Conservation (phyloP, 176 grass and related monocot species). For the Avena eriantha region DNA sequence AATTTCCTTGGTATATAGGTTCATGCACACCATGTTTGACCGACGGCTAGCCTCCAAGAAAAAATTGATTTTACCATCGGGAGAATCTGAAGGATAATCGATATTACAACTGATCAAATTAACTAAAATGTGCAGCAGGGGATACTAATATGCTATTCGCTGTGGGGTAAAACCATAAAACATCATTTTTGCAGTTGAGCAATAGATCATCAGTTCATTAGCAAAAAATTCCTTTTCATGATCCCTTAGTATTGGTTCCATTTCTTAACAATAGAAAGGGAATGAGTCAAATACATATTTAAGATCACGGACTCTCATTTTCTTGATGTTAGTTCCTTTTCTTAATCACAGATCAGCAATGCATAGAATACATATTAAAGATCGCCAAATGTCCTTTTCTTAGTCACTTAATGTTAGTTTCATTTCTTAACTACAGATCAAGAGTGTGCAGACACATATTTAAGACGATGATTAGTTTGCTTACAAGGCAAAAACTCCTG, state of each 20-base stretch:
- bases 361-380: constrained; percentile 2
- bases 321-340: constrained; percentile 29
- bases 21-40: constrained; percentile 91
- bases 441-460: constrained; percentile 20
- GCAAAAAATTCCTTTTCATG: constrained; percentile 7
- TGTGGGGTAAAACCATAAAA: background rate
- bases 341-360: constrained; percentile 28
- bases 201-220: constrained; percentile 17
- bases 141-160: constrained; percentile 12
- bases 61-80: constrained; percentile 74
- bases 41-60: constrained; percentile 83
- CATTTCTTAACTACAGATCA: constrained; percentile 27
- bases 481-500: constrained; percentile 5
- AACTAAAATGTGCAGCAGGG: constrained; percentile 33
- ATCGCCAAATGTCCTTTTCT: constrained; percentile 16
- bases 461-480: constrained; percentile 14
- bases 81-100: constrained; percentile 71
- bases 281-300: constrained; percentile 14
- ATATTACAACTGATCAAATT: constrained; percentile 61
- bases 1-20: constrained; percentile 86
- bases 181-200: constrained; percentile 34
- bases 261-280: constrained; percentile 20
- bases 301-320: constrained; percentile 1
- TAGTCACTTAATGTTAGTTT: constrained; percentile 19
- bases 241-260: constrained; percentile 27